Evolutionary conservation across 225 moss, liverwort and hornwort species (phyloP), one percentile per base, ranked within the genome.

Genomic region (Bryoerythrophyllum caledonicum): DNA sequence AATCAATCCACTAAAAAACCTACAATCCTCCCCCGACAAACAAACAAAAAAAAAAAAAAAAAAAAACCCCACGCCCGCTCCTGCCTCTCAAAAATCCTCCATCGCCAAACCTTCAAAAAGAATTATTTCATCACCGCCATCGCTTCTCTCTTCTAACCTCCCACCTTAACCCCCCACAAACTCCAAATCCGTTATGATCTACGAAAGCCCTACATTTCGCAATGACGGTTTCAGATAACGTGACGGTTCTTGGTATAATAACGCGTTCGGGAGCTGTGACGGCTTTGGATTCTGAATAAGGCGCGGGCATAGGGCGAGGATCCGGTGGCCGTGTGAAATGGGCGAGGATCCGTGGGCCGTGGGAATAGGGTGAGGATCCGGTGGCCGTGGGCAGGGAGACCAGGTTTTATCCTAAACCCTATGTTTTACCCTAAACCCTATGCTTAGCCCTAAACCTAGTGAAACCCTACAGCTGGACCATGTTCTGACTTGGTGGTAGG

Each of bases 161-260:
- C 14, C 5, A 5, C 37, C 17, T 32, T 8, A 69, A 55, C 3
- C 54, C 55, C 24, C 26, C 16, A 26, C 25, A 2, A 43, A 44
- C 34, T 19, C n/a, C 28, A n/a, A 68, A 68, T 5, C 48, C 52
- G 6, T 0, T 19, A 13, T 2, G 17, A 46, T 44, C 26, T 66
- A 44, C n/a, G 1, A 0, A 0, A 0, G 0, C 0, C 0, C 7
- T 15, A 25, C 26, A 44, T 1, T 40, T 0, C 7, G 0, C 23
- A 0, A 20, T 20, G 6, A 6, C 52, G 52, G 52, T 20, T 52
- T 52, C 4, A 4, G 12, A 14, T 14, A 43, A 3, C 1, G 0
- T 27, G 46, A 10, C 48, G 19, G 28, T 48, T 67, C 19, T 27
- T 9, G 27, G 30, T 30, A 4, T 30, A 4, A 30, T 30, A 4